Evolutionary conservation across 331 rosid genomes (phyloP), one percentile per base, ranked within the genome.

Genomic region (Malus hybrid): DNA sequence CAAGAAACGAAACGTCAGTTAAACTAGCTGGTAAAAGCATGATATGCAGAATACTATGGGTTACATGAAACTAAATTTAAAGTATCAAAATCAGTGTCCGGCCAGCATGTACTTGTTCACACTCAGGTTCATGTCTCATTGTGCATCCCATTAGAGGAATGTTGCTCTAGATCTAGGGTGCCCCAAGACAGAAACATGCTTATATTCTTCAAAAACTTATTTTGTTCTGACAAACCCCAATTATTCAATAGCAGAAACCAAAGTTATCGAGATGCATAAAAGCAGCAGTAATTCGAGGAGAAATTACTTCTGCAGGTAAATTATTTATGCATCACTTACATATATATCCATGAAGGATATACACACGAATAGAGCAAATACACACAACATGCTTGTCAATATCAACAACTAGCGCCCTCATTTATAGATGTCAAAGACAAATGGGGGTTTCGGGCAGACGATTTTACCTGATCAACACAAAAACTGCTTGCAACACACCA

Each of bases 401-500:
- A 44, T 44, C 50, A 50, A 18, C 9, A n/a, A 12, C 20, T n/a
- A 30, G 53, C 19, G 33, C 24, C 65, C 46, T 30, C 5, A 28
- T 71, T 53, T 10, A n/a, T 20, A 71, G n/a, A 55, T n/a, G 24
- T 71, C 15, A 34, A 6, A 71, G 20, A 57, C 10, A 34, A 14
- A 20, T 14, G 20, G 5, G 57, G 58, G 50, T 10, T 11, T 57
- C 22, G 39, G 74, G 77, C 72, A 73, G 48, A 33, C 29, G 76
- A 68, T 52, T 53, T 16, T 72, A 91, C 98, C 98, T 93, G 80
- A 94, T 78, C 89, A 94, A 84, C 85, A 94, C 97, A 58, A 89
- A 79, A 78, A 87, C 97, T 65, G 97, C 88, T 84, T 92, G 96
- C 85, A 94, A 83, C 74, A 94, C 89, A 30, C 99, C 99, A 2